Conservation (phyloP, 2,329 filamentous ascomycete genomes). For the Lachnellula occidentalis region DNA sequence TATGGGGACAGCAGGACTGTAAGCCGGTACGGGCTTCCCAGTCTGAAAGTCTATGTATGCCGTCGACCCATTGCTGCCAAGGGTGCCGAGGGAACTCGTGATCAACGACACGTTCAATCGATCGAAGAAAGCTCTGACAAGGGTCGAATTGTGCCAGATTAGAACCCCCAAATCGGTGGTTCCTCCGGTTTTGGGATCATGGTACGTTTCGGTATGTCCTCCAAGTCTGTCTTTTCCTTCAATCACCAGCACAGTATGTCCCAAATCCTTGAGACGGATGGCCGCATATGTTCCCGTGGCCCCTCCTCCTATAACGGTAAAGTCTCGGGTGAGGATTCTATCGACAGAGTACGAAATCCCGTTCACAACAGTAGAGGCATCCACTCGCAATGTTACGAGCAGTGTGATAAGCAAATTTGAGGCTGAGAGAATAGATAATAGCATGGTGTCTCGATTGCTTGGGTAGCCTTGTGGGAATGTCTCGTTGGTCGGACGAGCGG, state of each 20-base stretch:
- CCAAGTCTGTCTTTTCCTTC: slow-evolving; percentile 38
- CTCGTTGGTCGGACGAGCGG: not conserved
- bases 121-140: not conserved
- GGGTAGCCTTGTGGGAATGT: not conserved
- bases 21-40: slow-evolving; percentile 2
- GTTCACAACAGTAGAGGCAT: slow-evolving; percentile 1
- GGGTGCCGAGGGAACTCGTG: not conserved
- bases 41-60: slow-evolving; percentile 34
- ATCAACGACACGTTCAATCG: not conserved
- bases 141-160: not conserved
- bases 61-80: not conserved
- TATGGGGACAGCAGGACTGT: slow-evolving; percentile 1
- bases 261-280: slow-evolving; percentile 34
- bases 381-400: not conserved
- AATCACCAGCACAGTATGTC: slow-evolving; percentile 35
- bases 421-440: not conserved
- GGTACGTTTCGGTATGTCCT: slow-evolving; percentile 41
- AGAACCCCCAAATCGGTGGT: not conserved
- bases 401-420: not conserved
- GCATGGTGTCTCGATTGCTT: not conserved
- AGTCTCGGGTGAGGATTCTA: slow-evolving; percentile 7
- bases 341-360: slow-evolving; percentile 3
- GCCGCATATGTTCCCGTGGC: slow-evolving; percentile 37
- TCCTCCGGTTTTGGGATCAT: not conserved
- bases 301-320: slow-evolving; percentile 38